These are phyloP conservation scores for Pythium monospermum DNA, from an alignment of 352 stramenopile genomes.

Conservation along the genomic window DNA sequence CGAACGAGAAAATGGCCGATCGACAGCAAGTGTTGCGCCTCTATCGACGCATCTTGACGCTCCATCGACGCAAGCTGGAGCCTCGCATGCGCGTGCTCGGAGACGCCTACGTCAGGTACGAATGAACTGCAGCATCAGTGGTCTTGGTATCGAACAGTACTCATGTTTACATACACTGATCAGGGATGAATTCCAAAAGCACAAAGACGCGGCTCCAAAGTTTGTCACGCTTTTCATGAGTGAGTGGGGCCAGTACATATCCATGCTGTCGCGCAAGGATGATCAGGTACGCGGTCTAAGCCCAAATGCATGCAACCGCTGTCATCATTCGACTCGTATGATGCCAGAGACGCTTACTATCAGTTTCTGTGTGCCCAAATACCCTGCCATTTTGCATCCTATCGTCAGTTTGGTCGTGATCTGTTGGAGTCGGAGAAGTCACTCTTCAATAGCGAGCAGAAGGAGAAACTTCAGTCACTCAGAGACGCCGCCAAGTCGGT, in stretches of 20 bases:
- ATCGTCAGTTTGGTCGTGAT: constrained; percentile 62
- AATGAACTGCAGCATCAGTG: background rate
- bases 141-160: background rate
- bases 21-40: constrained; percentile 51
- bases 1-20: constrained; percentile 22
- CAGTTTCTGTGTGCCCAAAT: too few species aligned
- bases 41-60: constrained; percentile 74
- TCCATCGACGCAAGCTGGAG: constrained; percentile 68
- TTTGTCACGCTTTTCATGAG: constrained; percentile 73
- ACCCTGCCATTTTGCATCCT: background rate
- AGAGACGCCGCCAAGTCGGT: constrained; percentile 66
- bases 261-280: constrained; percentile 41
- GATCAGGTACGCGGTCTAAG: constrained; percentile 34
- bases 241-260: constrained; percentile 76
- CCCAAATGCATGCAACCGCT: background rate
- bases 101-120: constrained; percentile 75
- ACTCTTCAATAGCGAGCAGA: constrained; percentile 61
- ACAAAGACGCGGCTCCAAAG: constrained; percentile 71
- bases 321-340: background rate
- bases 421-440: constrained; percentile 51
- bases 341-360: background rate
- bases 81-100: constrained; percentile 80
- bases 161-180: background rate
- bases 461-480: constrained; percentile 63
- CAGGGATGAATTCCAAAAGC: constrained; percentile 80